Evolutionary conservation across 306 rosid genomes (phyloP).

Genomic region (Dicorynia guianensis): DNA sequence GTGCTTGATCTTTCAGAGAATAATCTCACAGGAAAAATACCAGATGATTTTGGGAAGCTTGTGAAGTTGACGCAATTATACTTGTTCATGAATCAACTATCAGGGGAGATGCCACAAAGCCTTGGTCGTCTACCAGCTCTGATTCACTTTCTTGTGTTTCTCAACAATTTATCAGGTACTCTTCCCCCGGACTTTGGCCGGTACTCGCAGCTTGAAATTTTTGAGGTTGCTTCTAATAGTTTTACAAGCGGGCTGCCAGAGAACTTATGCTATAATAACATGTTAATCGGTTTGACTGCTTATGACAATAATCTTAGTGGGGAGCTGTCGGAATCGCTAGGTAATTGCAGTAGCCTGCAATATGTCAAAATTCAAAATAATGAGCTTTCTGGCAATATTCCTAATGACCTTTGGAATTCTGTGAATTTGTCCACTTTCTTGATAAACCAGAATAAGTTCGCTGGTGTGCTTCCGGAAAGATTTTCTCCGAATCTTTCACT

Average conservation of each 20-base stretch:
- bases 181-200: constrained; percentile 58
- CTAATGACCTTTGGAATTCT: constrained; percentile 55
- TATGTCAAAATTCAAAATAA: constrained; percentile 32
- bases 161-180: constrained; percentile 49
- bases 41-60: constrained; percentile 53
- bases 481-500: constrained; percentile 36
- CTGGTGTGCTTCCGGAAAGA: constrained; percentile 55
- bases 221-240: constrained; percentile 48
- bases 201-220: constrained; percentile 32
- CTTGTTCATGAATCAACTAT: constrained; percentile 45
- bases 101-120: constrained; percentile 53
- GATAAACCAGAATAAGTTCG: constrained; percentile 48
- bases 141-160: constrained; percentile 27
- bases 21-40: constrained; percentile 47
- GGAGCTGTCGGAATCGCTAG: constrained; percentile 51
- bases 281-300: constrained; percentile 43
- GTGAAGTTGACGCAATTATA: constrained; percentile 24
- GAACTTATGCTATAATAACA: constrained; percentile 46
- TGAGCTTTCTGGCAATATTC: constrained; percentile 49
- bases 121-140: constrained; percentile 55
- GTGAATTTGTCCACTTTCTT: constrained; percentile 19
- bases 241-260: constrained; percentile 55
- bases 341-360: constrained; percentile 40
- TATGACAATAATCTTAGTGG: constrained; percentile 50
- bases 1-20: constrained; percentile 50